Base-by-base conservation (phyloP, 2,329 filamentous ascomycete species). In the Truncatella angustata region DNA sequence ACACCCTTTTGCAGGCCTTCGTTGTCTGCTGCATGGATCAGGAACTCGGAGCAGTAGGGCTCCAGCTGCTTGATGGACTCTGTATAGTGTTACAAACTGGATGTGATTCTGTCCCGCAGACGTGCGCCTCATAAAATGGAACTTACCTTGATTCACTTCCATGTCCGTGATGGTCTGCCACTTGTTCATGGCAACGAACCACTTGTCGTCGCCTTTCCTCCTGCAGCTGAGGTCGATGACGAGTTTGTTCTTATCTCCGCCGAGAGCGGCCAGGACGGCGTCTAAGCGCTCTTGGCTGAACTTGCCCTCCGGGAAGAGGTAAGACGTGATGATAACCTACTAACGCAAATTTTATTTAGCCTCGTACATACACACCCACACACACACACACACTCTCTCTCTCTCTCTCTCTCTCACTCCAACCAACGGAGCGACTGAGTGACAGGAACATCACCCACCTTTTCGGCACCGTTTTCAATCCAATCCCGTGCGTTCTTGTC, bases 141-240 rank as follows among this genome's bases (percentile, higher is more conserved):
- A 40, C 49, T 56, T 73, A 92, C 93, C 89, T 78, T 89, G 78
- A 57, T 87, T 93, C 58, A 99, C 85, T 67, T 97, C 91, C 85
- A 96, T 96, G 64, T 97, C 90, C 1, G 94, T 97, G 51, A 97
- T 87, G 1, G 91, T 96, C 77, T 97, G 94, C 94, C 94, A 99
- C 70, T 96, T 96, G 71, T 99, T 90, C 87, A 96, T 99, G 51
- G 94, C 93, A n/a, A 99, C 94, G 63, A 89, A 91, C 94, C 94
- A 99, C 35, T 76, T 86, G 51, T 86, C 77, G 3, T 78, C 74
- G 34, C 80, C 88, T 54, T 85, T 86, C 53, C 86, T 80, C 48
- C 94, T 85, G 67, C 94, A 99, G 71, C 91, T 96, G 21, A 99
- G 81, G 66, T 99, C 94, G 67, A 99, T 92, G 59, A 99, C 93